Conservation (phyloP, 345 rosid species). For the Pugionium cornutum region DNA sequence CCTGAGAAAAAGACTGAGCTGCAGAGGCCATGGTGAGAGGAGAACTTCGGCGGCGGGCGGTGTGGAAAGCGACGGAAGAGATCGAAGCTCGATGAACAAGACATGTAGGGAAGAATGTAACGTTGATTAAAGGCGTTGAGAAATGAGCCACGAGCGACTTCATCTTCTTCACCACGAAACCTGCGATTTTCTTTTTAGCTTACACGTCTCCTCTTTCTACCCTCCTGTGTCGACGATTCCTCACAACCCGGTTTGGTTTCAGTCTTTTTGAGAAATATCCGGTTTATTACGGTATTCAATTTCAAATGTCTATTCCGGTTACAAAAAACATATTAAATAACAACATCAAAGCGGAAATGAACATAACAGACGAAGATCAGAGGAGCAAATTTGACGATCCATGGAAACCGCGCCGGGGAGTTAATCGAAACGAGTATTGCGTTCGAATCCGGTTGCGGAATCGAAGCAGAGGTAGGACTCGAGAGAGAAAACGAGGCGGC, state of each 20-base stretch:
- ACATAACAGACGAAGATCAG: background rate
- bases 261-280: background rate
- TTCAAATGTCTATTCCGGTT: constrained; percentile 14
- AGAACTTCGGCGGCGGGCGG: constrained; percentile 25
- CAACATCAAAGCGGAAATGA: background rate
- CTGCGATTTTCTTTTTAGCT: constrained; percentile 4
- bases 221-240: background rate
- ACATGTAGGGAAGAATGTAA: constrained; percentile 22
- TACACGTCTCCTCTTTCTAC: constrained; percentile 27
- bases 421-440: constrained; percentile 49
- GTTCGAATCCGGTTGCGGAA: constrained; percentile 27
- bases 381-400: constrained; percentile 7
- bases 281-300: constrained; percentile 30
- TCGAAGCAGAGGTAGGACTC: constrained; percentile 66
- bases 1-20: constrained; percentile 64
- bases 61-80: constrained; percentile 35
- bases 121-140: constrained; percentile 33
- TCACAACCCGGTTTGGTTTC: constrained; percentile 28
- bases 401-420: background rate
- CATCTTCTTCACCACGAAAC: constrained; percentile 42
- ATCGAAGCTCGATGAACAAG: background rate
- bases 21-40: constrained; percentile 68
- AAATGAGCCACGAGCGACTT: constrained; percentile 35
- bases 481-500: constrained; percentile 60
- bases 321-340: constrained; percentile 25